Conservation (phyloP, 1,284 basidiomycete species). For the Athelia psychrophila region DNA sequence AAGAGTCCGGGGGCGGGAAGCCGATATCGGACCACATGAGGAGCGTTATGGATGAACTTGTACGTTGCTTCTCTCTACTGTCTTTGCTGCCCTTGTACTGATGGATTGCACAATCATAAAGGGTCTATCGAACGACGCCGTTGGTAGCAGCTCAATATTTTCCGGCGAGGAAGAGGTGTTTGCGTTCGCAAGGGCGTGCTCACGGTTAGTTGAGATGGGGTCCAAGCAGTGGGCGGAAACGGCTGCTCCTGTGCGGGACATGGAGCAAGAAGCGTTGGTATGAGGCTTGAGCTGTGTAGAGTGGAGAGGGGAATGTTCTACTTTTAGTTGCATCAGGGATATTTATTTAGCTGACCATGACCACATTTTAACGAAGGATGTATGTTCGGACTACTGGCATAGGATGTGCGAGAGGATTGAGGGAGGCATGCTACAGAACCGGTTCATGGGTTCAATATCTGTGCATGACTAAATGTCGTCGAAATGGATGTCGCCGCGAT, state of each 20-base stretch:
- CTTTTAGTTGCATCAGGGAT: too few relatives aligned
- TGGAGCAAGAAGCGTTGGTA: too few relatives aligned
- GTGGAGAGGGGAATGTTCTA: too few relatives aligned
- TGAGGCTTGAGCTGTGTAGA: too few relatives aligned
- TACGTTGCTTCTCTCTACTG: slow-evolving; percentile 37
- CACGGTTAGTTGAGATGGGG: slow-evolving; percentile 89
- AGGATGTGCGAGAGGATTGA: too few relatives aligned
- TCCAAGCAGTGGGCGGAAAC: slow-evolving; percentile 81
- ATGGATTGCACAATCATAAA: slow-evolving; percentile 25
- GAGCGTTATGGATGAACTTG: slow-evolving; percentile 87
- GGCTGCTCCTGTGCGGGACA: slow-evolving; percentile 25
- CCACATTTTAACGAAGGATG: too few relatives aligned
- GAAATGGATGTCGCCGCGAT: too few relatives aligned
- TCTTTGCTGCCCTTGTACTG: not conserved
- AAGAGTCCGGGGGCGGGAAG: slow-evolving; percentile 37
- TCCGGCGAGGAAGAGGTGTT: slow-evolving; percentile 93
- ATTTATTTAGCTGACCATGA: too few relatives aligned
- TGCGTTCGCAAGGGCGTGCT: slow-evolving; percentile 92
- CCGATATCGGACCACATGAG: slow-evolving; percentile 79
- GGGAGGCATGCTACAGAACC: too few relatives aligned
- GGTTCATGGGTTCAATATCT: too few relatives aligned
- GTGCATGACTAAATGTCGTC: too few relatives aligned
- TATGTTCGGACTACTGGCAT: too few relatives aligned
- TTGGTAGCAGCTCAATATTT: slow-evolving; percentile 85
- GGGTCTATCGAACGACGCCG: slow-evolving; percentile 74